These are phyloP conservation scores for Acorus gramineus DNA, from an alignment of 106 monocot genomes.

Conservation along the genomic window DNA sequence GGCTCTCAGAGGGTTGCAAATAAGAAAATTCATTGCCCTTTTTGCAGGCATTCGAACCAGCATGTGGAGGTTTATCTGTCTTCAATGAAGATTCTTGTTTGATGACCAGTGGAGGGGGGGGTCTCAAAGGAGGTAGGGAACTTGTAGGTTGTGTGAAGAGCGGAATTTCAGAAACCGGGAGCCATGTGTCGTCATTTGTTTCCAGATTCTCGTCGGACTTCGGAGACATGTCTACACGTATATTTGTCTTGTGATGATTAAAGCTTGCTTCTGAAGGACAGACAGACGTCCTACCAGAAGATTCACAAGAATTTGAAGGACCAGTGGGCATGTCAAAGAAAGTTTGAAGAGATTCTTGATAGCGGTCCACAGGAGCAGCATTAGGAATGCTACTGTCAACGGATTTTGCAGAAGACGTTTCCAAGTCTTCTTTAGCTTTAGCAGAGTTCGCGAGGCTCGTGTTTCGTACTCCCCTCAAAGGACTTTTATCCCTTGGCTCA, in stretches of 20 bases:
- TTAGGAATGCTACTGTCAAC: constrained; percentile 30
- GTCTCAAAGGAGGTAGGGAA: too few relatives aligned
- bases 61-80: too few relatives aligned
- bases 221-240: background rate
- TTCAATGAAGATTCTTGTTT: constrained; percentile 8
- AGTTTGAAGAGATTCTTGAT: background rate
- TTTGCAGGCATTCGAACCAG: too few relatives aligned
- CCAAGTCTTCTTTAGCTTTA: constrained; percentile 11
- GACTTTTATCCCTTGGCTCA: constrained; percentile 16
- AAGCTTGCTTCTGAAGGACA: background rate
- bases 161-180: too few relatives aligned
- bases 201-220: too few relatives aligned
- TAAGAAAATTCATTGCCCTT: background rate
- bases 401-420: constrained; percentile 19
- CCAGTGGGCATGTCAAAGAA: constrained; percentile 14
- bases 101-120: background rate
- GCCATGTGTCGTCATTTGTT: too few relatives aligned
- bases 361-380: constrained; percentile 1
- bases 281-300: too few relatives aligned
- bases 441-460: constrained; percentile 11
- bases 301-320: constrained; percentile 15
- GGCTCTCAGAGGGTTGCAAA: too few relatives aligned
- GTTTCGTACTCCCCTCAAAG: constrained; percentile 9
- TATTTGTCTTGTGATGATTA: constrained; percentile 19
- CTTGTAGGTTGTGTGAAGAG: too few relatives aligned